Evolutionary conservation across 805 yeast genomes (phyloP).

Genomic region (Ogataea methanolica): DNA sequence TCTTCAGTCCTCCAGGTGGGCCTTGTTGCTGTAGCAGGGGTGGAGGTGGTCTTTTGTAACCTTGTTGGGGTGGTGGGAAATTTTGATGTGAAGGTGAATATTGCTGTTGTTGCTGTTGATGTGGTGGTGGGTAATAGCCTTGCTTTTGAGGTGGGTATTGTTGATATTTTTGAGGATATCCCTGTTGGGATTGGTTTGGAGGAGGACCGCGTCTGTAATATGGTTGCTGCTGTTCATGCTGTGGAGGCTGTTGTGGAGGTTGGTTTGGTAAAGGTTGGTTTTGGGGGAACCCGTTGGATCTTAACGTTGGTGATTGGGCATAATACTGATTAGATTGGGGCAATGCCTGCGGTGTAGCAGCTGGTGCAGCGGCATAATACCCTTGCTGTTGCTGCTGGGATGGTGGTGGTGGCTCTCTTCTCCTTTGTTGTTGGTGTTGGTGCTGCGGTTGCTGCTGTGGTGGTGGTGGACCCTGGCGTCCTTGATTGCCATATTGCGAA

Average conservation of each 20-base stretch:
- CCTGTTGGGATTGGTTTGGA: slow-evolving; percentile 12
- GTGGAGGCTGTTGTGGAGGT: slow-evolving; percentile 11
- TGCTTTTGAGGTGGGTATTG: background rate
- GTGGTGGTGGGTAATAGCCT: slow-evolving; percentile 2
- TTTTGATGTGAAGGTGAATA: slow-evolving; percentile 5
- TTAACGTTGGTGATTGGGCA: slow-evolving; percentile 3
- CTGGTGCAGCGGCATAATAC: background rate
- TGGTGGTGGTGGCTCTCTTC: background rate
- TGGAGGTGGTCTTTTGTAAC: slow-evolving; percentile 6
- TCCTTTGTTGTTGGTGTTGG: background rate
- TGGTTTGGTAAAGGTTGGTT: slow-evolving; percentile 11
- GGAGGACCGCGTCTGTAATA: slow-evolving; percentile 7
- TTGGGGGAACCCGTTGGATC: background rate
- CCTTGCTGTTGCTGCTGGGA: slow-evolving; percentile 1
- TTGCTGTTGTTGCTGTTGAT: slow-evolving; percentile 1
- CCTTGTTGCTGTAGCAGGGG: slow-evolving; percentile 9
- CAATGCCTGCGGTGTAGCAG: slow-evolving; percentile 1
- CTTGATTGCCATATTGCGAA: background rate
- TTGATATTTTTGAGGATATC: slow-evolving; percentile 12
- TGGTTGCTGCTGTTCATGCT: slow-evolving; percentile 6
- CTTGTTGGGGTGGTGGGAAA: slow-evolving; percentile 6
- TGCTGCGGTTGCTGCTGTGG: slow-evolving; percentile 2
- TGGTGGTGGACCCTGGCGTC: background rate
- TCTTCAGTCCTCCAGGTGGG: slow-evolving; percentile 4
- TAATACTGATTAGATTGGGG: slow-evolving; percentile 5